Evolutionary conservation across 176 grass and related monocot species (phyloP).

Genomic region (Phyllostachys edulis): DNA sequence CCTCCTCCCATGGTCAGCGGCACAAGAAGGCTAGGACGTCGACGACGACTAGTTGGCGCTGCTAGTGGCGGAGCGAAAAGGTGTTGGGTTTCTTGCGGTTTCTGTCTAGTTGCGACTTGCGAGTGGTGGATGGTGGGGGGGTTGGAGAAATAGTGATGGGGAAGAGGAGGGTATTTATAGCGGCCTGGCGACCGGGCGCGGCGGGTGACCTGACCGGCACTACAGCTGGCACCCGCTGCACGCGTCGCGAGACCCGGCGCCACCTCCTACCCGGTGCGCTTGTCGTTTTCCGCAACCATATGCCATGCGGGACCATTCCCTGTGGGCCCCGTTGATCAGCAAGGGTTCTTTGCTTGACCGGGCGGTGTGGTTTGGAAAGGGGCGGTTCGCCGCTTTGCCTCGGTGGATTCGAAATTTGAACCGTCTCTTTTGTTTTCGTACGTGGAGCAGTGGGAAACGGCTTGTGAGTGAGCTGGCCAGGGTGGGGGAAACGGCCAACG

Average conservation of each 20-base stretch:
- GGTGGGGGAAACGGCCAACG: slow-evolving; percentile 5
- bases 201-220: slow-evolving; percentile 43
- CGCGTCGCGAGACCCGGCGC: slow-evolving; percentile 13
- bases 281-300: slow-evolving; percentile 9
- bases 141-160: slow-evolving; percentile 2
- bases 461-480: neutral
- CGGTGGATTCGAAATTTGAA: slow-evolving; percentile 51
- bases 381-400: neutral
- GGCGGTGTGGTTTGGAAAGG: neutral
- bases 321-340: rapidly evolving
- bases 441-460: slow-evolving; percentile 35
- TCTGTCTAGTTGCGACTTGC: neutral
- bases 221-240: slow-evolving; percentile 24
- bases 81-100: slow-evolving; percentile 20
- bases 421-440: slow-evolving; percentile 19
- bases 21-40: neutral
- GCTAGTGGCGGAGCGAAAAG: slow-evolving; percentile 5
- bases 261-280: slow-evolving; percentile 7
- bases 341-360: rapidly evolving
- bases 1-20: neutral
- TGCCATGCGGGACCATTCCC: neutral
- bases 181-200: neutral
- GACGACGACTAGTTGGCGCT: neutral
- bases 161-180: slow-evolving; percentile 40
- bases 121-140: neutral